These are phyloP conservation scores for Austroboletus olivaceoglutinosus DNA, from an alignment of 1,284 basidiomycete genomes.

Conservation along the genomic window DNA sequence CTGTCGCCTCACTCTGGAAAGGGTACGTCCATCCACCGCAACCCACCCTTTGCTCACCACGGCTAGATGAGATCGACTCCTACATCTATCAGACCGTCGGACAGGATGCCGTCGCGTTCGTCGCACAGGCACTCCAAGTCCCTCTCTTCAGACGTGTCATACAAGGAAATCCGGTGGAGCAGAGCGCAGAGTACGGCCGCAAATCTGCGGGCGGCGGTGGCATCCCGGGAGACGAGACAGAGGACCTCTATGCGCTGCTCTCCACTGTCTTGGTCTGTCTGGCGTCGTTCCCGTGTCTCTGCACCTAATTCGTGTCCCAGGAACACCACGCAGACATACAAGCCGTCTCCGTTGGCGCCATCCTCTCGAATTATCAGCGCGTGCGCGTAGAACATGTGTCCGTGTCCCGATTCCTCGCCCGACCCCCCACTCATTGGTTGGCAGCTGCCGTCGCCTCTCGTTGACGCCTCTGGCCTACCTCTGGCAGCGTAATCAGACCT, in stretches of 20 bases:
- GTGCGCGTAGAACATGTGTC: slow-evolving; percentile 97
- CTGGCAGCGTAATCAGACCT: slow-evolving; percentile 89
- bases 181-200: slow-evolving; percentile 83
- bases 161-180: slow-evolving; percentile 77
- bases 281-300: neutral
- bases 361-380: slow-evolving; percentile 96
- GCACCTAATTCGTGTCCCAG: slow-evolving; percentile 39
- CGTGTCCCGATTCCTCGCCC: slow-evolving; percentile 26
- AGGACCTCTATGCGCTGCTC: slow-evolving; percentile 86
- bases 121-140: slow-evolving; percentile 82
- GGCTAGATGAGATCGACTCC: slow-evolving; percentile 94
- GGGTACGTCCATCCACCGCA: slow-evolving; percentile 49
- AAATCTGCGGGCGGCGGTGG: slow-evolving; percentile 50
- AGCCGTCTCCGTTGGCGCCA: slow-evolving; percentile 93
- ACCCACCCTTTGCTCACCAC: slow-evolving; percentile 13
- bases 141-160: slow-evolving; percentile 87
- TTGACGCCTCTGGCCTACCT: slow-evolving; percentile 86
- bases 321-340: slow-evolving; percentile 76
- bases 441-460: slow-evolving; percentile 77
- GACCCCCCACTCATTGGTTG: slow-evolving; percentile 11
- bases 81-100: slow-evolving; percentile 99
- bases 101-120: slow-evolving; percentile 87
- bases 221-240: slow-evolving; percentile 87
- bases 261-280: slow-evolving; percentile 69
- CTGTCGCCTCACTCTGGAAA: slow-evolving; percentile 81